Percentiles rank a stretch among this genome's conserved stretches.
Evolutionary conservation across 441 rosid genomes (phyloP).

Genomic region (Eutrema salsugineum): DNA sequence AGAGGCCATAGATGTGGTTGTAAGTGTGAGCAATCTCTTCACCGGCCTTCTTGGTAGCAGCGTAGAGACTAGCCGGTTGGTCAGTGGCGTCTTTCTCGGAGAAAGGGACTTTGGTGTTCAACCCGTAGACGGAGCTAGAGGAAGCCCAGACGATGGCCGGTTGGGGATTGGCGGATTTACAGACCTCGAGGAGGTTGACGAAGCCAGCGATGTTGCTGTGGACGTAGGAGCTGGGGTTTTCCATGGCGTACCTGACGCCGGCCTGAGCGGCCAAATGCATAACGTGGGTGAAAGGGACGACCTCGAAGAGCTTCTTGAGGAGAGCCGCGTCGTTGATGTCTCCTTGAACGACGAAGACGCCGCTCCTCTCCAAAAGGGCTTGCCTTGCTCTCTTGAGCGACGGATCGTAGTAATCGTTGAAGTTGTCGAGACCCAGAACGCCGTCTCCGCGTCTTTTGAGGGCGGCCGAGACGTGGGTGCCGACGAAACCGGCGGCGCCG

Average conservation of each 20-base stretch:
- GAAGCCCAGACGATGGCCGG: constrained; percentile 98
- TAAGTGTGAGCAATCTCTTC: constrained; percentile 38
- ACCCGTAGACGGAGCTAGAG: constrained; percentile 32
- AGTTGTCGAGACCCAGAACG: constrained; percentile 86
- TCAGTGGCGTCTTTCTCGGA: constrained; percentile 30
- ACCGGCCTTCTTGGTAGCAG: constrained; percentile 34
- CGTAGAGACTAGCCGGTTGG: constrained; percentile 28
- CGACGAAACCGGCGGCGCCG: constrained; percentile 96
- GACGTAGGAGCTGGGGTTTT: constrained; percentile 89
- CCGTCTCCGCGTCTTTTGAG: constrained; percentile 93
- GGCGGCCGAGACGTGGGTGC: constrained; percentile 87
- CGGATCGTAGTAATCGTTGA: constrained; percentile 90
- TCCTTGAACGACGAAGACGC: constrained; percentile 81
- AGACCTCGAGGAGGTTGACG: constrained; percentile 83
- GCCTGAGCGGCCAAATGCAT: constrained; percentile 99
- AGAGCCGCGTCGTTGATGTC: constrained; percentile 90
- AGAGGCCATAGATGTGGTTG: constrained; percentile 31
- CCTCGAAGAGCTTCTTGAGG: constrained; percentile 72
- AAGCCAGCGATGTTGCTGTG: constrained; percentile 96
- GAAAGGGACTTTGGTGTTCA: constrained; percentile 32
- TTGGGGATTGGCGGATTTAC: constrained; percentile 79
- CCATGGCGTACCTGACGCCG: constrained; percentile 98
- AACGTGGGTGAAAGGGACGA: constrained; percentile 86
- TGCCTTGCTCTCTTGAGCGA: constrained; percentile 81
- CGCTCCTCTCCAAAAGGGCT: constrained; percentile 74